Evolutionary conservation across 768 basidiomycete genomes (phyloP).

Genomic region (Ephemerocybe angulata): DNA sequence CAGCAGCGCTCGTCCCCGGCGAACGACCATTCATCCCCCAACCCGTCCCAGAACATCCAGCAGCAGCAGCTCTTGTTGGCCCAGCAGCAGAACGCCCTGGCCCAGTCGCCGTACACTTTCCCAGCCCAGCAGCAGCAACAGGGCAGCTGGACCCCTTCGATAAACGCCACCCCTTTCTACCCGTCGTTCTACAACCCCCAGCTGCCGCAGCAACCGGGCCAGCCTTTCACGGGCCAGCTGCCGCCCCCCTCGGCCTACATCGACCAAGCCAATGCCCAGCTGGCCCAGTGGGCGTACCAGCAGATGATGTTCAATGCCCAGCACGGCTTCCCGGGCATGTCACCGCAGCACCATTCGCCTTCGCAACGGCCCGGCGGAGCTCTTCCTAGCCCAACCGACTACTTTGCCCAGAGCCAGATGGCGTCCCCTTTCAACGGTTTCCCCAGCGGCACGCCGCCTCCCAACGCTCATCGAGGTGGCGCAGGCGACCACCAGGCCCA

Average conservation of each 20-base stretch:
- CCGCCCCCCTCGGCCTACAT: slow-evolving; percentile 60
- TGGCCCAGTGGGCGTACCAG: slow-evolving; percentile 87
- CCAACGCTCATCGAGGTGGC: slow-evolving; percentile 46
- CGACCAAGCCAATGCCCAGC: slow-evolving; percentile 70
- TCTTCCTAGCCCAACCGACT: slow-evolving; percentile 42
- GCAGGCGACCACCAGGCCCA: slow-evolving; percentile 40
- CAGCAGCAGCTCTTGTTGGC: slow-evolving; percentile 21
- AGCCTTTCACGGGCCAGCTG: slow-evolving; percentile 45
- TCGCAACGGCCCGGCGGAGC: slow-evolving; percentile 41
- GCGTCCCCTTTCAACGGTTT: slow-evolving; percentile 54
- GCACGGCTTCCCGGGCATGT: slow-evolving; percentile 44
- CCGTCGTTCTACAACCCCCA: slow-evolving; percentile 75
- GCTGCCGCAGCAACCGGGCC: slow-evolving; percentile 53
- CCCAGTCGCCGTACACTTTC: slow-evolving; percentile 55
- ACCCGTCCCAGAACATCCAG: slow-evolving; percentile 14
- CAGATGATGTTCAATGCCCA: slow-evolving; percentile 84
- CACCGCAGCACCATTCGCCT: slow-evolving; percentile 41
- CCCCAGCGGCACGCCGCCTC: slow-evolving; percentile 68
- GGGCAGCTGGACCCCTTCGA: slow-evolving; percentile 65
- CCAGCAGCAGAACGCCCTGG: slow-evolving; percentile 29
- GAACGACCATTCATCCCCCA: slow-evolving; percentile 41
- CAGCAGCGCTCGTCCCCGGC: slow-evolving; percentile 57
- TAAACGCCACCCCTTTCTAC: slow-evolving; percentile 68
- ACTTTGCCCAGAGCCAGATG: slow-evolving; percentile 55
- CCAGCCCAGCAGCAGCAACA: slow-evolving; percentile 70